A percentile compares a stretch with the other conserved stretches of the same genome.
Evolutionary conservation across 306 rosid genomes (phyloP).

Genomic region (Quercus gilva): DNA sequence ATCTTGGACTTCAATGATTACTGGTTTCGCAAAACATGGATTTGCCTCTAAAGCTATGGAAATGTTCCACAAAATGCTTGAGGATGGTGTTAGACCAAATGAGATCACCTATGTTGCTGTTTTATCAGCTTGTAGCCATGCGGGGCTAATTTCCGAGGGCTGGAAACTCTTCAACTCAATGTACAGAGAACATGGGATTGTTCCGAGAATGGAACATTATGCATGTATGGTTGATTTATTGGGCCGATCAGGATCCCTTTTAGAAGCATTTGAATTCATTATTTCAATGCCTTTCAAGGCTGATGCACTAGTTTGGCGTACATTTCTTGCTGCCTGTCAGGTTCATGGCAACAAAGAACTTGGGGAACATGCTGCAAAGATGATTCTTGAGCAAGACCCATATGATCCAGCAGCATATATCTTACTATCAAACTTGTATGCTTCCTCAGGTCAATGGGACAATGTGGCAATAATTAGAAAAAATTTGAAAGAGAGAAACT

Average conservation of each 20-base stretch:
- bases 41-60: constrained; percentile 51
- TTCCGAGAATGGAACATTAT: constrained; percentile 64
- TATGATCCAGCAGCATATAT: constrained; percentile 53
- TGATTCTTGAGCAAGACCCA: constrained; percentile 59
- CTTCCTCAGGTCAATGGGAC: constrained; percentile 50
- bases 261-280: constrained; percentile 49
- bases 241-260: constrained; percentile 61
- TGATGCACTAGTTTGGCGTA: constrained; percentile 64
- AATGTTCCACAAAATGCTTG: constrained; percentile 56
- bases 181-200: constrained; percentile 40
- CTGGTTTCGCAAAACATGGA: constrained; percentile 64
- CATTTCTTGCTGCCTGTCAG: constrained; percentile 64
- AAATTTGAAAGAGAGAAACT: constrained; percentile 45
- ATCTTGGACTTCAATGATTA: constrained; percentile 65
- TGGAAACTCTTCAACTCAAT: constrained; percentile 58
- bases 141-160: constrained; percentile 52
- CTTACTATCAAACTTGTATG: constrained; percentile 63
- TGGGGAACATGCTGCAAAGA: constrained; percentile 61
- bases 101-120: constrained; percentile 62
- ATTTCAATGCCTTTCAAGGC: constrained; percentile 57
- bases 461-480: constrained; percentile 56
- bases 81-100: constrained; percentile 50
- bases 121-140: constrained; percentile 72
- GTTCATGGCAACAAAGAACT: constrained; percentile 54
- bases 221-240: constrained; percentile 69